These are phyloP conservation scores for Triangularia verruculosa DNA, from an alignment of 2,329 filamentous ascomycete genomes.

Conservation along the genomic window DNA sequence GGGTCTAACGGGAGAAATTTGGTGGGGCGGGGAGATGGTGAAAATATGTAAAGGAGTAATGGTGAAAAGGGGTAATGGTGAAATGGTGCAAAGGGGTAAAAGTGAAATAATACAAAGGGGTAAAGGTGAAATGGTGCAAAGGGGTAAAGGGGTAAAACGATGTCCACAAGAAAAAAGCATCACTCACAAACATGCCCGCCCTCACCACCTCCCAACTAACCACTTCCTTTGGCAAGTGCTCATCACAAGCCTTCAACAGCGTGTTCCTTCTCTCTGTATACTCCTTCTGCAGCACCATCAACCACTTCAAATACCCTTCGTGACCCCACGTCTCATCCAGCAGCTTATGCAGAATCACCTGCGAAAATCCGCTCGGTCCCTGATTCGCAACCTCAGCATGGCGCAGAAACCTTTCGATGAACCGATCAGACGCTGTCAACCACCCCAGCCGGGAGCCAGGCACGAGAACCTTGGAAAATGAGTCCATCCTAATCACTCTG, in stretches of 20 bases:
- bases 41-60: not conserved
- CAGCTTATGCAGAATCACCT: constrained; percentile 81
- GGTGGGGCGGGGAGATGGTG: no score
- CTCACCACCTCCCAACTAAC: constrained; percentile 76
- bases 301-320: constrained; percentile 81
- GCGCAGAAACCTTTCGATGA: constrained; percentile 77
- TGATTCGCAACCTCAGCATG: constrained; percentile 84
- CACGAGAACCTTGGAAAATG: constrained; percentile 86
- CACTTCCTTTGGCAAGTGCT: constrained; percentile 68
- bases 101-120: not conserved
- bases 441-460: constrained; percentile 82
- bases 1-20: no score
- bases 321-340: constrained; percentile 95
- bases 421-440: constrained; percentile 82
- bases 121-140: not conserved
- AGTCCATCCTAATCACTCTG: constrained; percentile 85
- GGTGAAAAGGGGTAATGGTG: no score
- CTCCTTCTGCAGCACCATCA: constrained; percentile 74
- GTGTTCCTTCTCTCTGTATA: constrained; percentile 78
- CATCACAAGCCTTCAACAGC: constrained; percentile 76
- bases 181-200: constrained; percentile 89
- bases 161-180: not conserved
- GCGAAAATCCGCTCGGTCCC: constrained; percentile 79
- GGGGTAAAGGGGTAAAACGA: constrained; percentile 1
- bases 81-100: no score